Evolutionary conservation across 176 grass and related monocot genomes (phyloP), one percentile per base, ranked within the genome.

Genomic region (Cenchrus americanus): DNA sequence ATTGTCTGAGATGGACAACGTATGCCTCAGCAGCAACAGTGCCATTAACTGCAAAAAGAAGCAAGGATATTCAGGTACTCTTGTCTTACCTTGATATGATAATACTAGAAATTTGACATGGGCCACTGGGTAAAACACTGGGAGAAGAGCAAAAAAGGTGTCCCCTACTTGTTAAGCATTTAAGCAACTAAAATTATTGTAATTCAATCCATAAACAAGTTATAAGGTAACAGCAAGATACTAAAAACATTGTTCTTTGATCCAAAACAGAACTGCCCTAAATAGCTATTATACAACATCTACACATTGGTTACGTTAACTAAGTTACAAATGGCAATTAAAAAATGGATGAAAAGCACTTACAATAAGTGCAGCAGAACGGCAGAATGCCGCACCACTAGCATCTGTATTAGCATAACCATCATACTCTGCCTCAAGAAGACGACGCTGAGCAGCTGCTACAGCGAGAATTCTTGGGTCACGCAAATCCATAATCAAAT

Each of bases 361-460:
- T 80, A 98, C 95, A 82, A 98, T 98, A 69, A 98, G 89, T 73
- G 91, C 95, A 71, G 87, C 91, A 50, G 91, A 95, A 78, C 95
- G 95, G 71, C 84, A 91, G 86, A 98, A 93, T 69, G 93, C 90
- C 76, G 95, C 88, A 80, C 90, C 91, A 86, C 85, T 84, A 47
- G 91, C 95, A 91, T 93, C 92, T 8, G 87, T 80, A 76, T 67
- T 85, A 88, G 71, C 87, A 88, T 95, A 98, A 72, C 91, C 93
- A 67, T 98, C 87, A 14, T 95, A 95, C 72, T 98, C 95, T 62
- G 92, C 85, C 92, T 98, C 95, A 84, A 98, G 95, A 87, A 93
- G 82, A 79, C 87, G 92, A 8, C 68, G 92, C 18, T 91, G 95
- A 41, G 95, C 95, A 84, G 90, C 85, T 50, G 92, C 92, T 73